These are phyloP conservation scores for Fallopia convolvulus DNA, from an alignment of 148 eudicot species.

Conservation along the genomic window DNA sequence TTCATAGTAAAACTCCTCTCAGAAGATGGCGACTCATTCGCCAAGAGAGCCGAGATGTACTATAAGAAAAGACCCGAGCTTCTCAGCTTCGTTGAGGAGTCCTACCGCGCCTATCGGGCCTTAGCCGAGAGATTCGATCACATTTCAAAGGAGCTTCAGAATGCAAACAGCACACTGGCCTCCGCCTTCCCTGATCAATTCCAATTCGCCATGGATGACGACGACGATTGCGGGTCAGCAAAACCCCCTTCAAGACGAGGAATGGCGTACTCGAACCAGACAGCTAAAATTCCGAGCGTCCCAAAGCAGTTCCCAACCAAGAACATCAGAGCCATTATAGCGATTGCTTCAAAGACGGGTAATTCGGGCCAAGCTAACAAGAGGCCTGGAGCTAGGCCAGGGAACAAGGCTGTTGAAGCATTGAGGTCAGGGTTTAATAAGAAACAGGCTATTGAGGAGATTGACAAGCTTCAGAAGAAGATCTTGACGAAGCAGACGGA, in stretches of 20 bases:
- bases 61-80: constrained; percentile 82
- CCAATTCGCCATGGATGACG: constrained; percentile 45
- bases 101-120: constrained; percentile 56
- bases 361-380: constrained; percentile 10
- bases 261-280: constrained; percentile 14
- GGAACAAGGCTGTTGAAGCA: constrained; percentile 15
- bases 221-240: constrained; percentile 56
- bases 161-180: constrained; percentile 84
- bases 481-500: constrained; percentile 75
- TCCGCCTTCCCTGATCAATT: constrained; percentile 33
- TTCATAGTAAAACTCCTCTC: constrained; percentile 55
- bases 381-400: background rate
- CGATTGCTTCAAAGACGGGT: constrained; percentile 31
- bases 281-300: constrained; percentile 35
- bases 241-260: constrained; percentile 18
- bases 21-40: constrained; percentile 91
- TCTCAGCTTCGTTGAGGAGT: constrained; percentile 67
- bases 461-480: constrained; percentile 77
- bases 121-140: constrained; percentile 85
- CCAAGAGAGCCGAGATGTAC: constrained; percentile 94
- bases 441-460: constrained; percentile 58
- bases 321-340: constrained; percentile 46
- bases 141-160: constrained; percentile 76
- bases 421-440: constrained; percentile 62
- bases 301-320: constrained; percentile 54